Percentiles rank a stretch among this genome's conserved stretches.
phyloP scores from a whole-genome alignment of 805 yeast genomes.

The Candida gorgasii region DNA sequence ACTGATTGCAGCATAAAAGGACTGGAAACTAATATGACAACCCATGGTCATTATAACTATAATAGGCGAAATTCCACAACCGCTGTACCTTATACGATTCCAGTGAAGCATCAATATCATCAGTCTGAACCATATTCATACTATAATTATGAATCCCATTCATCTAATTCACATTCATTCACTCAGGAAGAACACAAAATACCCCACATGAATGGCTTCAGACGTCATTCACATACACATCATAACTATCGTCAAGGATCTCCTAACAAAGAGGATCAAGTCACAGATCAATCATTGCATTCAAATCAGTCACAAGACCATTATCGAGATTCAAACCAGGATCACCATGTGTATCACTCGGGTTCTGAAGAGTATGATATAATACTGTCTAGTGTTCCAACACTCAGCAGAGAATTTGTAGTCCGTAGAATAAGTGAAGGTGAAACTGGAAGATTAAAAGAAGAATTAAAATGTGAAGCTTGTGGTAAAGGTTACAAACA shows the following conservation, averaged over 20 bases:
- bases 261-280: not conserved
- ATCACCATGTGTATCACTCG: not conserved
- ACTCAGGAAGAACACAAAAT: slow-evolving; percentile 2
- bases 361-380: slow-evolving; percentile 11
- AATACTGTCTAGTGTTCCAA: slow-evolving; percentile 37
- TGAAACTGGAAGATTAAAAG: slow-evolving; percentile 80
- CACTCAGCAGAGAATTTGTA: slow-evolving; percentile 65
- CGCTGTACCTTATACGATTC: slow-evolving; percentile 29
- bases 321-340: not conserved
- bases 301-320: slow-evolving; percentile 1
- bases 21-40: slow-evolving; percentile 16
- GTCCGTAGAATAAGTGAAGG: slow-evolving; percentile 85
- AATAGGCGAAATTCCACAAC: slow-evolving; percentile 28
- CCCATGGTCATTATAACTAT: slow-evolving; percentile 26
- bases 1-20: too few species aligned
- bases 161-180: not conserved
- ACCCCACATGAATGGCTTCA: not conserved
- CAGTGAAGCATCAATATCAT: slow-evolving; percentile 24
- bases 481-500: slow-evolving; percentile 93
- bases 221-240: slow-evolving; percentile 4
- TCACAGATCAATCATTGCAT: not conserved
- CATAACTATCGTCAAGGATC: not conserved
- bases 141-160: not conserved
- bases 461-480: slow-evolving; percentile 83
- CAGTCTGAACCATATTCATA: slow-evolving; percentile 8